Evolutionary conservation across 1,139 yeast species (phyloP).

Genomic region (Geotrichum europaeum): DNA sequence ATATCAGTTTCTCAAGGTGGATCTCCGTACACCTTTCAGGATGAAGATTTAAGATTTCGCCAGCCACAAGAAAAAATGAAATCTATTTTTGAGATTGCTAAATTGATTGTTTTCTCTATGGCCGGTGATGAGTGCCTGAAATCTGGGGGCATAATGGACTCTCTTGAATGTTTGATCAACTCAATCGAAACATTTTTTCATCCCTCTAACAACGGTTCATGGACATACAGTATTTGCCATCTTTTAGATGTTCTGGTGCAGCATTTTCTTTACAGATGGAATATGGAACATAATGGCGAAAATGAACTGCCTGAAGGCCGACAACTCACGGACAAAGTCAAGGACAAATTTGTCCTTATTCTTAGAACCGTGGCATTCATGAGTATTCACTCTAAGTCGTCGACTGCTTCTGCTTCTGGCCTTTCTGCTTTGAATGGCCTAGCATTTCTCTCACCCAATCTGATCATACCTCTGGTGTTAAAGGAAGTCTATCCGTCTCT

Average conservation of each 20-base stretch:
- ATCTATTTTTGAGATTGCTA: conserved; percentile 41
- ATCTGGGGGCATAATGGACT: conserved; percentile 48
- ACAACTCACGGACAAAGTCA: conserved; percentile 43
- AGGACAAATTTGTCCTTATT: conserved; percentile 49
- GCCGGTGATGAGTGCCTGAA: conserved; percentile 38
- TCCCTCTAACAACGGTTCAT: conserved; percentile 83
- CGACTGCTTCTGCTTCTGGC: conserved; percentile 53
- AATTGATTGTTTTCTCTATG: conserved; percentile 60
- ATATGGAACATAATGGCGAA: conserved; percentile 32
- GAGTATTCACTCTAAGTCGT: conserved; percentile 75
- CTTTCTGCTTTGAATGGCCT: conserved; percentile 57
- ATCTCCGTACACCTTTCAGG: conserved; percentile 31
- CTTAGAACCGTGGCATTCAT: conserved; percentile 54
- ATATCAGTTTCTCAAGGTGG: conserved; percentile 38
- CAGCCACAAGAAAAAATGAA: conserved; percentile 26
- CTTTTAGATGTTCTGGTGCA: conserved; percentile 43
- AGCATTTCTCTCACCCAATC: conserved; percentile 56
- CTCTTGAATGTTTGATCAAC: conserved; percentile 51
- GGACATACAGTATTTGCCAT: conserved; percentile 71
- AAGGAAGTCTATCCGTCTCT: conserved; percentile 80
- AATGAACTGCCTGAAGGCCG: conserved; percentile 39
- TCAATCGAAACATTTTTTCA: conserved; percentile 82
- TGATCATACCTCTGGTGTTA: conserved; percentile 58
- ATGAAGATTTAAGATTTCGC: conserved; percentile 24
- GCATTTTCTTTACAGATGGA: conserved; percentile 34